Evolutionary conservation across 441 rosid genomes (phyloP).

Genomic region (Rhodomyrtus psidioides): DNA sequence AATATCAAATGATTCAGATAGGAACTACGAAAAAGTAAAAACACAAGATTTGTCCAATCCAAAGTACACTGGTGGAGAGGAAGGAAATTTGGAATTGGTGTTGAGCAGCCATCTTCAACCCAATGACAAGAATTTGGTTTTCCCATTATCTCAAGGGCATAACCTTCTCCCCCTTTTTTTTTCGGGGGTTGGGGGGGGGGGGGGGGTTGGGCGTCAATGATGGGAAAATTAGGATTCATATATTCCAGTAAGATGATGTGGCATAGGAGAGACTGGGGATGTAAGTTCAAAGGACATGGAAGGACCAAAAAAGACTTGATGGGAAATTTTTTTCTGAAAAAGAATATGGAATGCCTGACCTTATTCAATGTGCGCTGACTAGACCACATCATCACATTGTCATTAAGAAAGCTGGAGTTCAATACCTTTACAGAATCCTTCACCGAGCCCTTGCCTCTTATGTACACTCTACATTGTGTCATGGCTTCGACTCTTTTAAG

Average conservation of each 20-base stretch:
- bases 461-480: slow-evolving; percentile 83
- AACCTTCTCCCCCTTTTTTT: background rate
- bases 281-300: too few species aligned
- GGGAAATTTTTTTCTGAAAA: too few species aligned
- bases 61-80: background rate
- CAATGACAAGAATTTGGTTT: background rate
- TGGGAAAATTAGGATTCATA: background rate
- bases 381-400: background rate
- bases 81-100: background rate
- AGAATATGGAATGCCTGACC: background rate
- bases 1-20: background rate
- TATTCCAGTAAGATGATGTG: too few species aligned
- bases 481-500: slow-evolving; percentile 83
- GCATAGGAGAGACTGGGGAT: too few species aligned
- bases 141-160: background rate
- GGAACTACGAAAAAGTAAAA: background rate
- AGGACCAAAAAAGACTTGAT: too few species aligned
- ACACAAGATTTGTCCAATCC: background rate
- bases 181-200: background rate
- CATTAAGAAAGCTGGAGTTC: background rate
- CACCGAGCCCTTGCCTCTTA: slow-evolving; percentile 90
- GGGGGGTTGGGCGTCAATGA: background rate
- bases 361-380: background rate
- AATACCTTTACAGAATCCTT: slow-evolving; percentile 84
- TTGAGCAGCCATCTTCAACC: background rate